phyloP scores from a whole-genome alignment of 2,329 filamentous ascomycete genomes.

The Fusarium goolgardi region DNA sequence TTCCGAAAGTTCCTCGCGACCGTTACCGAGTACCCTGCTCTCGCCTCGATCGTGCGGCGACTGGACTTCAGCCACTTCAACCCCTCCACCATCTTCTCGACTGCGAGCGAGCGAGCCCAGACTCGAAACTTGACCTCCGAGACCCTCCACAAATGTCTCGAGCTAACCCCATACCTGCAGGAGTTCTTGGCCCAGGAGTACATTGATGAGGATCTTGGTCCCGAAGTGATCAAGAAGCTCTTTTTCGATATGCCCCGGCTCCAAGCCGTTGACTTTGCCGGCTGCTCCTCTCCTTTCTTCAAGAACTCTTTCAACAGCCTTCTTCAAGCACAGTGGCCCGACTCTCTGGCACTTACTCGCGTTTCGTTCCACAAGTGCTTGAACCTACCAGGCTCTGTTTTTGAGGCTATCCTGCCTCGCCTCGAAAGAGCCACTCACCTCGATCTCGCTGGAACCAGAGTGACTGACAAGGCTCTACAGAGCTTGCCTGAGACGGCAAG shows the following conservation, averaged over 20 bases:
- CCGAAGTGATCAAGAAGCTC: slow-evolving; percentile 75
- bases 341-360: slow-evolving; percentile 69
- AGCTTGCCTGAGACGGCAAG: slow-evolving; percentile 77
- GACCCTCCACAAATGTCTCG: slow-evolving; percentile 77
- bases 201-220: slow-evolving; percentile 78
- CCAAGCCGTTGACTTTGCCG: slow-evolving; percentile 80
- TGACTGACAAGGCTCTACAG: slow-evolving; percentile 76
- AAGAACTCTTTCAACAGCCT: slow-evolving; percentile 71
- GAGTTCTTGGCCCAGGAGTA: slow-evolving; percentile 87
- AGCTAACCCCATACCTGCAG: slow-evolving; percentile 77
- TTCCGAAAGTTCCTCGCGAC: slow-evolving; percentile 84
- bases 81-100: slow-evolving; percentile 79
- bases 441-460: slow-evolving; percentile 81
- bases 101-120: slow-evolving; percentile 77
- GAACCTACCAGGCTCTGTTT: slow-evolving; percentile 73
- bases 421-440: slow-evolving; percentile 77
- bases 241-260: slow-evolving; percentile 74
- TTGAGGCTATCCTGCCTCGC: slow-evolving; percentile 78
- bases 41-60: slow-evolving; percentile 81
- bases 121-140: slow-evolving; percentile 80
- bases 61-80: slow-evolving; percentile 90
- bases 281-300: slow-evolving; percentile 76
- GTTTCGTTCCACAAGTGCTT: slow-evolving; percentile 84
- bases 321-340: slow-evolving; percentile 64
- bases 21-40: slow-evolving; percentile 71